Conservation (phyloP, 345 rosid genomes). For the Pistacia atlantica region DNA sequence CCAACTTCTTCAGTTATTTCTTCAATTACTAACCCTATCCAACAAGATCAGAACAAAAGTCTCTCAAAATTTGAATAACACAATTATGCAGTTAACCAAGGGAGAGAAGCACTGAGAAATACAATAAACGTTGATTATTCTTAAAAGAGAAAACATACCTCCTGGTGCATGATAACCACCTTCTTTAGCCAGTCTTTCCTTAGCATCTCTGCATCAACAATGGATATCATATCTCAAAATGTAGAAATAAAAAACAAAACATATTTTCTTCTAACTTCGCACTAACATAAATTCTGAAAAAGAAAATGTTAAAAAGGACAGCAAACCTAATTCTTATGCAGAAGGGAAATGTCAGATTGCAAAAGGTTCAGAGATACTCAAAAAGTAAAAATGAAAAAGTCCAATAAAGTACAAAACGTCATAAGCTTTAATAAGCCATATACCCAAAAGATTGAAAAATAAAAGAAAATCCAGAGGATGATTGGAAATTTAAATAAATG, state of each 20-base stretch:
- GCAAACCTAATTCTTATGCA: not conserved
- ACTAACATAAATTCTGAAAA: not conserved
- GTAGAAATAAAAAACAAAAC: not conserved
- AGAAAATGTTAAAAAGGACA: not conserved
- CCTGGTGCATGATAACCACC: conserved; percentile 53
- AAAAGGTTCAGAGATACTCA: not conserved
- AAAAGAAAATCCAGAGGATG: not conserved
- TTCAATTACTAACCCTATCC: conserved; percentile 67
- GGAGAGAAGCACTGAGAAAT: not conserved
- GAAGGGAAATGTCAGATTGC: not conserved
- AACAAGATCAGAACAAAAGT: conserved; percentile 10
- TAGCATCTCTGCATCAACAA: conserved; percentile 48
- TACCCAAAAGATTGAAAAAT: not conserved
- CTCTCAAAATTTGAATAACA: conserved; percentile 7
- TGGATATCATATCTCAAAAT: conserved; percentile 16
- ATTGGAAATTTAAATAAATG: not conserved
- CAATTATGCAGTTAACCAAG: not conserved
- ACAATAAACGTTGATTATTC: conserved; percentile 3
- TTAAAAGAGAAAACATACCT: conserved; percentile 36
- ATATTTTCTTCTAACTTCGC: not conserved
- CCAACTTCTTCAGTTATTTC: conserved; percentile 69
- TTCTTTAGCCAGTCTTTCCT: conserved; percentile 56
- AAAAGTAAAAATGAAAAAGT: not conserved
- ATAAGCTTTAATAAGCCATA: not conserved
- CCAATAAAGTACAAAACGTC: not conserved